Percentiles rank a stretch among this genome's conserved stretches.
phyloP scores from a whole-genome alignment of 495 filamentous ascomycete species.

The Lentithecium fluviatile region DNA sequence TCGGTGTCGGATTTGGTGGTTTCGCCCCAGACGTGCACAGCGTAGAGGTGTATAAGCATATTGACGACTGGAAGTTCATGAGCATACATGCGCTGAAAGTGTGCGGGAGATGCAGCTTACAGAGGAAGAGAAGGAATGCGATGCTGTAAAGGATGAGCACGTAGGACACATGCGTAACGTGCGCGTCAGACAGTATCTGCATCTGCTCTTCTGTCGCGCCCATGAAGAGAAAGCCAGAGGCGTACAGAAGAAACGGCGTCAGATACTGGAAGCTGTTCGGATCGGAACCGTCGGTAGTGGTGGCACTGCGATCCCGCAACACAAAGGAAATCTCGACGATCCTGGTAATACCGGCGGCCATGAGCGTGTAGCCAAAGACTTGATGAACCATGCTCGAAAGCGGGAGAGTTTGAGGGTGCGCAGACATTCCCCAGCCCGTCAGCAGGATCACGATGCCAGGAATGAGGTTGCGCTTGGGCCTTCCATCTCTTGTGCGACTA shows the following conservation, averaged over 20 bases:
- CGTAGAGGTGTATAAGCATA: constrained; percentile 80
- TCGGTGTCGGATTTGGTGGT: constrained; percentile 28
- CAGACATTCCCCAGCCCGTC: constrained; percentile 93
- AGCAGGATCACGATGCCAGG: constrained; percentile 86
- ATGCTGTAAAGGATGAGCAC: constrained; percentile 87
- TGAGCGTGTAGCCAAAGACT: constrained; percentile 94
- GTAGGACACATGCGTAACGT: constrained; percentile 87
- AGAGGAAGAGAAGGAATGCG: constrained; percentile 85
- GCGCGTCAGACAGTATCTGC: constrained; percentile 64
- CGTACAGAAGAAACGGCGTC: constrained; percentile 84
- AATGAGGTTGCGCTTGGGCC: constrained; percentile 86
- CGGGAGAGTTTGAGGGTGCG: constrained; percentile 76
- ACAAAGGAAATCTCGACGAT: constrained; percentile 93
- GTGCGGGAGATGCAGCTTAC: constrained; percentile 49
- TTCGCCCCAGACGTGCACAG: constrained; percentile 54
- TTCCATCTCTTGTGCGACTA: constrained; percentile 75
- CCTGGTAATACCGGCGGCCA: constrained; percentile 79
- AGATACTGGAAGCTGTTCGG: constrained; percentile 91
- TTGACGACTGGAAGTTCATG: constrained; percentile 57
- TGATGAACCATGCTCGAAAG: constrained; percentile 86
- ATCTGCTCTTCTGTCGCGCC: constrained; percentile 96
- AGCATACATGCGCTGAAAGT: not conserved
- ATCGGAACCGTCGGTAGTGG: constrained; percentile 60
- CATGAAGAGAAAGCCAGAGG: constrained; percentile 96
- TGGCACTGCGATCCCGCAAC: constrained; percentile 63